A percentile compares a stretch with the other conserved stretches of the same genome.
phyloP scores from a whole-genome alignment of 73 alveolate species.

The Symbiodinium pilosum region DNA sequence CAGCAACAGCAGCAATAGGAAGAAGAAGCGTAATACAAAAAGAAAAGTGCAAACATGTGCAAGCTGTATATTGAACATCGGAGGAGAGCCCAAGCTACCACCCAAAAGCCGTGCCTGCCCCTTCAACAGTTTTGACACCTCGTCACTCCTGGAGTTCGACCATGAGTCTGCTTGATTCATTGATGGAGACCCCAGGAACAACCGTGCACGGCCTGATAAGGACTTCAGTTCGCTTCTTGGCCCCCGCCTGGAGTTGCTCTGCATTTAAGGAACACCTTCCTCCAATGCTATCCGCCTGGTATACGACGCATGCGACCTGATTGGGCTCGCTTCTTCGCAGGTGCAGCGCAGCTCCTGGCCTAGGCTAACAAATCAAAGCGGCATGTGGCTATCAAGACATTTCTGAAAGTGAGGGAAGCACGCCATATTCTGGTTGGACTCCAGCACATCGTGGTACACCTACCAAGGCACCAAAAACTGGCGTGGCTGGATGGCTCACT shows the following conservation, averaged over 20 bases:
- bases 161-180: too few species aligned
- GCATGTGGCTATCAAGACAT: too few species aligned
- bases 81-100: too few species aligned
- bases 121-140: neutral
- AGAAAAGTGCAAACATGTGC: too few species aligned
- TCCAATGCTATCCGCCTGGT: neutral
- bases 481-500: neutral
- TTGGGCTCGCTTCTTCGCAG: conserved; percentile 56
- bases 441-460: conserved; percentile 45
- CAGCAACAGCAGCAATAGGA: too few species aligned
- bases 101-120: neutral
- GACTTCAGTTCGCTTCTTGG: conserved; percentile 40
- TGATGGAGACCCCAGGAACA: neutral
- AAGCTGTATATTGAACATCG: too few species aligned
- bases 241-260: conserved; percentile 11
- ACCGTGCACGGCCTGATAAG: neutral
- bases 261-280: neutral
- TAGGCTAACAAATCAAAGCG: too few species aligned
- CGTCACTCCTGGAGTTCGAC: neutral
- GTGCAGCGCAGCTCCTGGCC: conserved; percentile 35
- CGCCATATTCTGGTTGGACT: conserved; percentile 21
- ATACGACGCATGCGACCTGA: conserved; percentile 51
- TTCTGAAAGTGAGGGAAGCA: neutral
- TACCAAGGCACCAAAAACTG: neutral
- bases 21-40: too few species aligned